Evolutionary conservation across 2,329 filamentous ascomycete genomes (phyloP).

Genomic region (Orbilia ellipsospora): DNA sequence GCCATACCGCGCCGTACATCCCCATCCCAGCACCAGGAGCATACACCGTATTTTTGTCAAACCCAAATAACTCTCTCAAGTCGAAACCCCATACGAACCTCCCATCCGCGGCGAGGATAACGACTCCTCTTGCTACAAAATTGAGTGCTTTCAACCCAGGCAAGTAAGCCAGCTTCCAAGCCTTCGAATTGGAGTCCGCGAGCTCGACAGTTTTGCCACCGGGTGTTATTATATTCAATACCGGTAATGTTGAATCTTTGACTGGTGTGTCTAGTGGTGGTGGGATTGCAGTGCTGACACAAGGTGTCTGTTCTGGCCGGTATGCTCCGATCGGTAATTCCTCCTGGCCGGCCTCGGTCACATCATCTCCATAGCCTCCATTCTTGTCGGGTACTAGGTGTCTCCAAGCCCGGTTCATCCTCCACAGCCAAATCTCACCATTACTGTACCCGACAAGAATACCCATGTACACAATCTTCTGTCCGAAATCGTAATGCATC

Average conservation of each 20-base stretch:
- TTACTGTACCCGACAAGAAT: conserved; percentile 57
- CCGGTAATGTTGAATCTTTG: conserved; percentile 15
- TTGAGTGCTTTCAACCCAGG: conserved; percentile 56
- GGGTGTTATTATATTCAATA: conserved; percentile 39
- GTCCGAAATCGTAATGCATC: conserved; percentile 56
- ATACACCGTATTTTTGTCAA: conserved; percentile 51
- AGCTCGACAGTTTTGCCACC: conserved; percentile 12
- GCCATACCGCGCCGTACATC: conserved; percentile 39
- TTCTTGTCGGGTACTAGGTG: conserved; percentile 12
- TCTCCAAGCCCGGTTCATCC: conserved; percentile 54
- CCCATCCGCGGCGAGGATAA: conserved; percentile 55
- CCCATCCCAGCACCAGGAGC: conserved; percentile 32
- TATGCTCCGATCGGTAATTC: conserved; percentile 14
- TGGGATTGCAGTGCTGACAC: conserved; percentile 37
- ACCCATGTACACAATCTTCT: conserved; percentile 56
- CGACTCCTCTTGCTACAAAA: conserved; percentile 56
- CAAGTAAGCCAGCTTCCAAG: conserved; percentile 56
- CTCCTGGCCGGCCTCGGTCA: not conserved
- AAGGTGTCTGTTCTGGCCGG: conserved; percentile 46
- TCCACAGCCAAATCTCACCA: conserved; percentile 58
- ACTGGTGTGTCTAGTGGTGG: conserved; percentile 13
- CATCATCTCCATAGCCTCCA: not conserved
- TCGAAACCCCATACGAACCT: conserved; percentile 57
- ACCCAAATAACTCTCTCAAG: conserved; percentile 50
- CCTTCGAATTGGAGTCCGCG: conserved; percentile 45